Evolutionary conservation across 768 basidiomycete species (phyloP).

Genomic region (Russula sp.): DNA sequence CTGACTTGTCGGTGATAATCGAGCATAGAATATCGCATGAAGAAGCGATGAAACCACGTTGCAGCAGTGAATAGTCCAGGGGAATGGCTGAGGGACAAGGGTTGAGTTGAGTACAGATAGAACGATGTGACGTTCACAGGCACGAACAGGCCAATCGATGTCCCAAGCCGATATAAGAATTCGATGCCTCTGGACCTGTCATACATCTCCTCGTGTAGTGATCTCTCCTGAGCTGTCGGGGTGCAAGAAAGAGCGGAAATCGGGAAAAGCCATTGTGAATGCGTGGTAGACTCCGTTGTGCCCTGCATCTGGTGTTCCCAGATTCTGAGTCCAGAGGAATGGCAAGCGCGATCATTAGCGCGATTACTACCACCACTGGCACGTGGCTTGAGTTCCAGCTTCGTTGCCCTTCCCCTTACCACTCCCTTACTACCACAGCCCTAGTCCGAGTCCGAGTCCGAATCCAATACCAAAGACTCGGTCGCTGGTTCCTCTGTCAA

Average conservation of each 20-base stretch:
- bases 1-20: conserved; percentile 75
- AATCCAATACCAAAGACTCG: not conserved
- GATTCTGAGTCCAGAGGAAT: too few relatives aligned
- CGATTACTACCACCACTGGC: not conserved
- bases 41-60: conserved; percentile 88
- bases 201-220: conserved; percentile 61
- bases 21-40: conserved; percentile 80
- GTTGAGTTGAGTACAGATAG: conserved; percentile 11
- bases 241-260: conserved; percentile 15
- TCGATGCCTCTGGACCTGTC: conserved; percentile 79
- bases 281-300: not conserved
- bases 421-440: not conserved
- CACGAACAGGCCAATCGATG: conserved; percentile 69
- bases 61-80: conserved; percentile 83
- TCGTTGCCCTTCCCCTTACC: not conserved
- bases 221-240: conserved; percentile 21
- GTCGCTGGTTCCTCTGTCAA: not conserved
- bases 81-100: conserved; percentile 49
- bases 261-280: conserved; percentile 23
- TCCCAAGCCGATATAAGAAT: conserved; percentile 77
- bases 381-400: too few relatives aligned
- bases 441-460: not conserved
- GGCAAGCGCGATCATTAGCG: not conserved
- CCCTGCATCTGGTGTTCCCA: not conserved
- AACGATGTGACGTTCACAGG: conserved; percentile 4